These are phyloP conservation scores for Cyclotella atomus DNA, from an alignment of 108 stramenopile genomes.

Conservation along the genomic window DNA sequence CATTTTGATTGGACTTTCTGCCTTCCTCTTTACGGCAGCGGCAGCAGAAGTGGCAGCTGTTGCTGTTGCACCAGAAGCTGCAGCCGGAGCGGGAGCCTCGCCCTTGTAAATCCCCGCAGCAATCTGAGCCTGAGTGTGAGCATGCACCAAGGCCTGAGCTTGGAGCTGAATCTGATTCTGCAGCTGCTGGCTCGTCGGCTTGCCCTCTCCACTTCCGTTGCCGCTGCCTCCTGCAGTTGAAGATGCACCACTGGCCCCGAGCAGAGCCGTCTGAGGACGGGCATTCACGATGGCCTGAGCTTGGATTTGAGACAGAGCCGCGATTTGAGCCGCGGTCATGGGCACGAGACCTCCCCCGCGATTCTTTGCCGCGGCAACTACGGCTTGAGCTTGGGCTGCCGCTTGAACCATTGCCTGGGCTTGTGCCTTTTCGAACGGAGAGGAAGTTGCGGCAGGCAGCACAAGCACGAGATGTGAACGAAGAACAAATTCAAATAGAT, in stretches of 20 bases:
- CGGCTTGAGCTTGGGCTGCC: slow-evolving; percentile 89
- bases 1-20: no score
- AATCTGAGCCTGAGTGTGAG: slow-evolving; percentile 87
- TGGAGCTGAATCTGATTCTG: slow-evolving; percentile 87
- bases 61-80: slow-evolving; percentile 9
- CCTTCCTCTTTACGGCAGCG: no score
- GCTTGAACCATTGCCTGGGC: slow-evolving; percentile 91
- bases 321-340: slow-evolving; percentile 67
- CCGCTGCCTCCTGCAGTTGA: no score
- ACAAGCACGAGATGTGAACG: no score
- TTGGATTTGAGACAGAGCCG: slow-evolving; percentile 78
- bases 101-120: slow-evolving; percentile 81
- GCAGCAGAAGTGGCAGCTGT: not conserved
- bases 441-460: no score
- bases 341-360: slow-evolving; percentile 74
- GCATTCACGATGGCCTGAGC: slow-evolving; percentile 91
- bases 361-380: slow-evolving; percentile 86
- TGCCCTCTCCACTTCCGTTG: slow-evolving; percentile 22
- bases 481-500: no score
- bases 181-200: slow-evolving; percentile 71
- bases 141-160: slow-evolving; percentile 77
- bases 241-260: no score
- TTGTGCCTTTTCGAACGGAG: slow-evolving; percentile 74
- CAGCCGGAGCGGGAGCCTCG: slow-evolving; percentile 38
- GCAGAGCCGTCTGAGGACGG: slow-evolving; percentile 57